Evolutionary conservation across 2,329 filamentous ascomycete genomes (phyloP), one percentile per base, ranked within the genome.

Genomic region (Paraphoma sp.): DNA sequence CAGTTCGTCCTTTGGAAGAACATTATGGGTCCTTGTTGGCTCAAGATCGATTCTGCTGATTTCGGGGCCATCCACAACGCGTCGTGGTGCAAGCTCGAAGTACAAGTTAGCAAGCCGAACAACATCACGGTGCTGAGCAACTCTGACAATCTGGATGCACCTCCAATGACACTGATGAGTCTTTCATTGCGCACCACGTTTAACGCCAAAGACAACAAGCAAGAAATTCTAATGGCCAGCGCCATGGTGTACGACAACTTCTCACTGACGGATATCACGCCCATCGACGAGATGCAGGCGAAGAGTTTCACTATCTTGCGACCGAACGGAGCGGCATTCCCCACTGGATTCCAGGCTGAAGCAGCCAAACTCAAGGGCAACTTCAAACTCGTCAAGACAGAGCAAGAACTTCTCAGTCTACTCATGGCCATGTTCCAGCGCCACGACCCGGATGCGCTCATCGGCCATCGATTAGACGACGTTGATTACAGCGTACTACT

Each of bases 1-100:
- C 95, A 99, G 68, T 99, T 99, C 72, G 95, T 99, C 17, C 84
- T 99, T 5, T 97, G 93, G 91, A 98, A 97, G 80, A 96, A 97
- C 72, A 91, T 99, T 67, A 99, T 97, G 94, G 95, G 95, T 1
- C 95, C 95, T 30, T 98, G 95, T 76, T 99, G 95, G 95, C 85
- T 99, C 45, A 93, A 89, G 72, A 95, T 99, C 53, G 86, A 93
- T 63, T 89, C 90, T 64, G 91, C 91, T 30, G 89, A 97, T 74
- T 97, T 96, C 73, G 84, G 85, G 16, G 83, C 90, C 6, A 84
- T 98, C 64, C 94, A 92, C 76, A 97, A 97, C 68, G 91, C 93
- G 10, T 99, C 95, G 0, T 95, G 96, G 86, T 97, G 95, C 83
- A 98, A 97, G 78, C 86, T 99, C 10, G 95, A 99, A 77, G 88